These are phyloP conservation scores for Teunomyces kruisii DNA, from an alignment of 805 yeast species.

Conservation along the genomic window DNA sequence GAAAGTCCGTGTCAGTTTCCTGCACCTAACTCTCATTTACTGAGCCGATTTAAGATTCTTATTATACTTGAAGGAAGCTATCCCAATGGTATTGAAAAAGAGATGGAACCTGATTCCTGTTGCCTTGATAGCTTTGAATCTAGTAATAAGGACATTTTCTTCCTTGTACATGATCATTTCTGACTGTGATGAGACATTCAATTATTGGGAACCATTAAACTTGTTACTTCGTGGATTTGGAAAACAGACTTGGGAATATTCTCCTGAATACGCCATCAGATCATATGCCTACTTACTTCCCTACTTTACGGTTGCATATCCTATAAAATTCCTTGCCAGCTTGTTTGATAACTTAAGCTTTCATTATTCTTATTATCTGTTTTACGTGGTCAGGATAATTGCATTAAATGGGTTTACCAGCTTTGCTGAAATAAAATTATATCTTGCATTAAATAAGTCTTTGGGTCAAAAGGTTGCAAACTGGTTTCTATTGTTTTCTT, in stretches of 20 bases:
- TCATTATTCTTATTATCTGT: constrained; percentile 29
- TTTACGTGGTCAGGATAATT: constrained; percentile 53
- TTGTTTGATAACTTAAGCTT: constrained; percentile 15
- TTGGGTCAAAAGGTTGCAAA: constrained; percentile 44
- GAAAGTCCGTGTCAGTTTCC: neutral
- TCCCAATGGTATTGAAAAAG: neutral
- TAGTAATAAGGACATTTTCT: constrained; percentile 30
- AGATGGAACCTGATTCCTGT: neutral
- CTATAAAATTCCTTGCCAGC: constrained; percentile 12
- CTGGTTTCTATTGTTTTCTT: constrained; percentile 63
- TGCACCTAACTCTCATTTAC: neutral
- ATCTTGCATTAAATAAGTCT: constrained; percentile 35
- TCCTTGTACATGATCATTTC: constrained; percentile 67
- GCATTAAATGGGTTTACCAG: constrained; percentile 38
- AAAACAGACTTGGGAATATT: constrained; percentile 94
- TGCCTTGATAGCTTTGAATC: constrained; percentile 12
- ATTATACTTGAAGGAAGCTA: no score
- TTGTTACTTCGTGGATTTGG: constrained; percentile 78
- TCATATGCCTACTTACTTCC: constrained; percentile 78
- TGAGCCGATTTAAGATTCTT: no score
- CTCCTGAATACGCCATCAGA: constrained; percentile 84
- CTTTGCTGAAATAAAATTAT: constrained; percentile 55
- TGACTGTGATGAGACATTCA: constrained; percentile 91
- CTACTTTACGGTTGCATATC: constrained; percentile 31
- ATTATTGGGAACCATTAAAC: constrained; percentile 94